These are phyloP conservation scores for Penicillium nordicum DNA, from an alignment of 2,329 filamentous ascomycete genomes.

Conservation along the genomic window DNA sequence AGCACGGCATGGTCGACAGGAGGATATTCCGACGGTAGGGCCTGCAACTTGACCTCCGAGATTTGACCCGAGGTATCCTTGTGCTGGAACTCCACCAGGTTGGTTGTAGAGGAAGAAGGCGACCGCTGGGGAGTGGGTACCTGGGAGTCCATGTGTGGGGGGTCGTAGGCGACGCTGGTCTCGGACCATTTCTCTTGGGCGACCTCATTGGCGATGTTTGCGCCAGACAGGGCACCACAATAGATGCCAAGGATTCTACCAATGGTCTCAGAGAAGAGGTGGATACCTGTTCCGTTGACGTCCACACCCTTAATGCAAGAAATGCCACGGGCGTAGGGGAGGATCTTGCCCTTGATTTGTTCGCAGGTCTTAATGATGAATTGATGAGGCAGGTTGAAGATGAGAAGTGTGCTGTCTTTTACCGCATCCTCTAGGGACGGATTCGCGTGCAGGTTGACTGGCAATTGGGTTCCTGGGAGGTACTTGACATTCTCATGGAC, in stretches of 20 bases:
- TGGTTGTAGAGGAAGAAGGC: slow-evolving; percentile 51
- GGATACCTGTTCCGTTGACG: slow-evolving; percentile 79
- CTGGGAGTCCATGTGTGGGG: slow-evolving; percentile 80
- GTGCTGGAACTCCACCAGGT: slow-evolving; percentile 56
- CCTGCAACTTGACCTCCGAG: slow-evolving; percentile 67
- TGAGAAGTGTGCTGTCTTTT: slow-evolving; percentile 76
- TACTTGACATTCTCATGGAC: slow-evolving; percentile 98
- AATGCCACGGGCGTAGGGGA: slow-evolving; percentile 88
- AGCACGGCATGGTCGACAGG: slow-evolving; percentile 81
- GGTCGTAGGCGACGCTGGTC: slow-evolving; percentile 94
- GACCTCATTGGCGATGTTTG: slow-evolving; percentile 94
- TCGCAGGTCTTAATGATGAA: slow-evolving; percentile 87
- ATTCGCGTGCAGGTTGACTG: slow-evolving; percentile 59
- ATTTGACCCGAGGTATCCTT: slow-evolving; percentile 65
- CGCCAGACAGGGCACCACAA: slow-evolving; percentile 89
- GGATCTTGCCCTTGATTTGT: slow-evolving; percentile 79
- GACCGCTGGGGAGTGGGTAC: slow-evolving; percentile 60
- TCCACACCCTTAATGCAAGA: slow-evolving; percentile 98
- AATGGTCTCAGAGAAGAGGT: slow-evolving; percentile 92
- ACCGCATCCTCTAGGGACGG: slow-evolving; percentile 63
- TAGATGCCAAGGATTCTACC: slow-evolving; percentile 90
- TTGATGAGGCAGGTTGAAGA: slow-evolving; percentile 92
- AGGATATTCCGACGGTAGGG: slow-evolving; percentile 78
- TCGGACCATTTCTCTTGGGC: slow-evolving; percentile 95
- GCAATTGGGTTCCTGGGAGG: slow-evolving; percentile 81